Evolutionary conservation across 805 yeast species (phyloP).

Genomic region (Blastobotrys muscicola): DNA sequence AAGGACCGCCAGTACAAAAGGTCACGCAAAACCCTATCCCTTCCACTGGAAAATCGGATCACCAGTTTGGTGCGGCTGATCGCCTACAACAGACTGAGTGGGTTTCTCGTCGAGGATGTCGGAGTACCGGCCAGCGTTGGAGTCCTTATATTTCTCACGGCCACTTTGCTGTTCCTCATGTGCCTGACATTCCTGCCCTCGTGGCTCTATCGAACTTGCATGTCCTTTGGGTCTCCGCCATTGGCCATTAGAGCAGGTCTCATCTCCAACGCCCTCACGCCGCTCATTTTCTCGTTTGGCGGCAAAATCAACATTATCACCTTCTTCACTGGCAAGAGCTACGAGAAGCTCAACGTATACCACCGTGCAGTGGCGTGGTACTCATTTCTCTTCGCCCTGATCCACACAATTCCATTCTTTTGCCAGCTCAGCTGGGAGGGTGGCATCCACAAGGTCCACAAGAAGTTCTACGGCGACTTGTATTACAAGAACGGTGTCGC

Average conservation of each 20-base stretch:
- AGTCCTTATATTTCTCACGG: slow-evolving; percentile 1
- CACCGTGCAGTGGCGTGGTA: slow-evolving; percentile 14
- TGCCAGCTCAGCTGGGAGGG: slow-evolving; percentile 13
- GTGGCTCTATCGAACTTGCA: slow-evolving; percentile 13
- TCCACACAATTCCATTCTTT: slow-evolving; percentile 14
- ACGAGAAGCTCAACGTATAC: slow-evolving; percentile 13
- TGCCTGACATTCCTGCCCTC: slow-evolving; percentile 11
- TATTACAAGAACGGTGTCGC: background rate
- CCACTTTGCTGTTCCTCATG: slow-evolving; percentile 8
- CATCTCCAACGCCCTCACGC: slow-evolving; percentile 17
- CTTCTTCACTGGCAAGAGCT: slow-evolving; percentile 13
- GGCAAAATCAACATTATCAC: slow-evolving; percentile 15
- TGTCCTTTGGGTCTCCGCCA: slow-evolving; percentile 15
- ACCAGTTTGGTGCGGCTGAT: slow-evolving; percentile 10
- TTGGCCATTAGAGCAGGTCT: slow-evolving; percentile 15
- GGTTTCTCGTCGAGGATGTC: background rate
- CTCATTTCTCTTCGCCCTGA: slow-evolving; percentile 10
- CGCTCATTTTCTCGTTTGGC: slow-evolving; percentile 14
- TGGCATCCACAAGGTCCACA: slow-evolving; percentile 7
- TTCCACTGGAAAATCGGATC: background rate
- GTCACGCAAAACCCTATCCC: background rate
- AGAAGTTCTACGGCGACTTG: background rate
- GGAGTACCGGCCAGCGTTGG: slow-evolving; percentile 13
- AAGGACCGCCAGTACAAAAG: slow-evolving; percentile 4
- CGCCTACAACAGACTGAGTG: slow-evolving; percentile 9